These are phyloP conservation scores for Tylopilus sp. DNA, from an alignment of 1,284 basidiomycete genomes.

Conservation along the genomic window DNA sequence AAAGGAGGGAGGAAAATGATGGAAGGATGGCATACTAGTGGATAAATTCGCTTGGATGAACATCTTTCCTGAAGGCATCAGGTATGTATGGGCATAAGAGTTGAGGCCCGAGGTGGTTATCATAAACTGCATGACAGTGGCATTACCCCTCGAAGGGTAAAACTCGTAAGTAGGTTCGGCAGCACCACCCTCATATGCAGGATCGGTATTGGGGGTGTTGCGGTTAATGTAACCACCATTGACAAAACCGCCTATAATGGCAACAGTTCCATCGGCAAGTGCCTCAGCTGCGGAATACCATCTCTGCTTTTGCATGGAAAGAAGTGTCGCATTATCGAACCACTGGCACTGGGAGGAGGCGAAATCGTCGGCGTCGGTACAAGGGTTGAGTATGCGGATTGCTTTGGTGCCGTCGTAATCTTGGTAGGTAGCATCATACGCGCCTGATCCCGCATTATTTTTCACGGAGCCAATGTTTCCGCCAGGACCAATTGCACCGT, in stretches of 20 bases:
- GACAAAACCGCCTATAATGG: conserved; percentile 83
- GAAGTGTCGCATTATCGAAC: conserved; percentile 76
- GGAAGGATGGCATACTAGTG: conserved; percentile 45
- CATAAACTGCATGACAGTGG: conserved; percentile 54
- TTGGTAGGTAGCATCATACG: conserved; percentile 10
- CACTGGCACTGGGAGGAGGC: conserved; percentile 71
- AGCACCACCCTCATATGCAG: conserved; percentile 64
- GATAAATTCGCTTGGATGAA: conserved; percentile 67
- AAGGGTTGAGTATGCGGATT: conserved; percentile 82
- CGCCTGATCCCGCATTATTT: not conserved
- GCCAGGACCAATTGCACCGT: conserved; percentile 68
- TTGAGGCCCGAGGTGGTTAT: conserved; percentile 62
- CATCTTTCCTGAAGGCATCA: conserved; percentile 63
- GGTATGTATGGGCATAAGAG: conserved; percentile 67
- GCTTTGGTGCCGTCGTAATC: conserved; percentile 72
- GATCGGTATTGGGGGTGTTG: conserved; percentile 74
- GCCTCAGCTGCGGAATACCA: conserved; percentile 91
- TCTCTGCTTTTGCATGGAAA: conserved; percentile 80
- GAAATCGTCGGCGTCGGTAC: conserved; percentile 61
- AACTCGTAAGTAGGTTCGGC: conserved; percentile 53
- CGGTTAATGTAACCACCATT: conserved; percentile 91
- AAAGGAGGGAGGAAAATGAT: not conserved
- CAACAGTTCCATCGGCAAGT: conserved; percentile 73
- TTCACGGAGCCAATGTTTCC: not conserved
- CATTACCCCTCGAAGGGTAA: conserved; percentile 57